Percentiles rank a stretch among this genome's conserved stretches.
These are phyloP conservation scores for Axilococcus clingmanii DNA, from an alignment of 139 green algal genomes.

Conservation along the genomic window DNA sequence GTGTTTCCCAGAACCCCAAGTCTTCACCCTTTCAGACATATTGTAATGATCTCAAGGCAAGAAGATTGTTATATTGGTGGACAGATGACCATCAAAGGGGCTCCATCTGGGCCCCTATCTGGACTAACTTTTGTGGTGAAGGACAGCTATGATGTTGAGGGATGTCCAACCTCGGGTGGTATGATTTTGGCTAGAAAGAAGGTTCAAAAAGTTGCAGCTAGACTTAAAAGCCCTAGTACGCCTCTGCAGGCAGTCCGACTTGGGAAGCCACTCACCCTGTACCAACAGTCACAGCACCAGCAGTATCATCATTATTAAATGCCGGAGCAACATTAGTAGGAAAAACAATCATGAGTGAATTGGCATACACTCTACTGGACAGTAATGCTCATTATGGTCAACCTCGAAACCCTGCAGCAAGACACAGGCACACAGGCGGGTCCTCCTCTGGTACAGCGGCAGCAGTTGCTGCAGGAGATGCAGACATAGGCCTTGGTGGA, in stretches of 20 bases:
- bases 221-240: constrained; percentile 49
- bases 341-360: constrained; percentile 90
- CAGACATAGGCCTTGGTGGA: constrained; percentile 69
- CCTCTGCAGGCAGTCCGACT: constrained; percentile 64
- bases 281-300: constrained; percentile 37
- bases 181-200: not conserved
- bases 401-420: constrained; percentile 71
- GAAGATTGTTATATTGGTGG: too few relatives aligned
- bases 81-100: too few relatives aligned
- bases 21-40: too few relatives aligned
- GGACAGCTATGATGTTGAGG: constrained; percentile 33
- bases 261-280: constrained; percentile 62
- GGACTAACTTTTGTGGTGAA: constrained; percentile 27
- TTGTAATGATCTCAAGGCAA: too few relatives aligned
- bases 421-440: constrained; percentile 72
- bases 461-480: constrained; percentile 60
- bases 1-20: too few relatives aligned
- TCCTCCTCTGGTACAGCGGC: constrained; percentile 84
- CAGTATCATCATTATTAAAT: constrained; percentile 60
- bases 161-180: not conserved
- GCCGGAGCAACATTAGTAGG: constrained; percentile 58
- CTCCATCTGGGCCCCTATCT: constrained; percentile 4
- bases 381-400: constrained; percentile 88
- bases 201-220: constrained; percentile 1
- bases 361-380: constrained; percentile 59